Evolutionary conservation across 2,329 filamentous ascomycete species (phyloP).

Genomic region (Aspergillus spinulosporus): DNA sequence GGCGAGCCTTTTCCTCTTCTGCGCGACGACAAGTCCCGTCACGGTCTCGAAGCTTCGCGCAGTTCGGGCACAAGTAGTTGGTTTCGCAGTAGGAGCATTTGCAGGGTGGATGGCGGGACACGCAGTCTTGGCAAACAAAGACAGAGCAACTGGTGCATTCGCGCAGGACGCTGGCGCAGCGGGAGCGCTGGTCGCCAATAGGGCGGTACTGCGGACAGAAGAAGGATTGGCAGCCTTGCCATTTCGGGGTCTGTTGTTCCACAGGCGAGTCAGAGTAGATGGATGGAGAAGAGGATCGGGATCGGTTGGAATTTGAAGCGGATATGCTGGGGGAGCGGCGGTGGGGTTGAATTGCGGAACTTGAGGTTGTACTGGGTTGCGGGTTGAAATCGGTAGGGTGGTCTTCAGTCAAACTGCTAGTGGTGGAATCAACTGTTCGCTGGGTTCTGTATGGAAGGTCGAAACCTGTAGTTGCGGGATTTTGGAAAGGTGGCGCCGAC

Average conservation of each 20-base stretch:
- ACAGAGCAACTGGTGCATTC: slow-evolving; percentile 50
- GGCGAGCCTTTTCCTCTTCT: slow-evolving; percentile 40
- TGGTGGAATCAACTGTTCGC: slow-evolving; percentile 31
- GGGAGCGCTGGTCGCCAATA: slow-evolving; percentile 47
- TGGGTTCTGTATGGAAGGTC: slow-evolving; percentile 35
- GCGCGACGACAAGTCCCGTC: slow-evolving; percentile 43
- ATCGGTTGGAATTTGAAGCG: slow-evolving; percentile 42
- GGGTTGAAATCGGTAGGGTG: slow-evolving; percentile 28
- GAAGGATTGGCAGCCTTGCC: slow-evolving; percentile 52
- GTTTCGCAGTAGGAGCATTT: slow-evolving; percentile 46
- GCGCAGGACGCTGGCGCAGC: slow-evolving; percentile 45
- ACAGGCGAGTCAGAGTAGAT: slow-evolving; percentile 39
- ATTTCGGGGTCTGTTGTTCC: slow-evolving; percentile 34
- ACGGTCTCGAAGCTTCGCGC: slow-evolving; percentile 39
- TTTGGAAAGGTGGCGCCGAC: slow-evolving; percentile 15
- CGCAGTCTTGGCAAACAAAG: slow-evolving; percentile 49
- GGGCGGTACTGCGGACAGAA: slow-evolving; percentile 48
- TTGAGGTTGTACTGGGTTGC: slow-evolving; percentile 23
- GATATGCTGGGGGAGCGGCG: slow-evolving; percentile 41
- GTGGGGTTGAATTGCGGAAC: slow-evolving; percentile 20
- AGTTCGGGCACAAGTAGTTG: slow-evolving; percentile 49
- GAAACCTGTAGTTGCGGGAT: slow-evolving; percentile 25
- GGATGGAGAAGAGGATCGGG: slow-evolving; percentile 44
- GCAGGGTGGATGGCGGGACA: slow-evolving; percentile 43
- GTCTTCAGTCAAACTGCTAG: slow-evolving; percentile 40